phyloP scores from a whole-genome alignment of 768 basidiomycete species.

The Mycena epipterygia region DNA sequence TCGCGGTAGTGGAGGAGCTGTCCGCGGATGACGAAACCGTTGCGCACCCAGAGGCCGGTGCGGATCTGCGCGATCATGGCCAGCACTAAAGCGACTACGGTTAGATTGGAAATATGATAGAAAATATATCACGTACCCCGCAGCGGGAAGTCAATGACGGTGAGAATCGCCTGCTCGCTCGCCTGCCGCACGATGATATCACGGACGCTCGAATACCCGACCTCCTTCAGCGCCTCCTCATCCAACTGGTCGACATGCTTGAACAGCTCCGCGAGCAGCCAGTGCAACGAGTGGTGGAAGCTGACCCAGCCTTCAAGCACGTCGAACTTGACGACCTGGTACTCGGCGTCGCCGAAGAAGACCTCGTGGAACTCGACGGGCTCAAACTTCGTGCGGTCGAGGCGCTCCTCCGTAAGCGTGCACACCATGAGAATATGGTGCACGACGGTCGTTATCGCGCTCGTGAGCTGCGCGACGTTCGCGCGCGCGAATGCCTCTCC shows the following conservation, averaged over 20 bases:
- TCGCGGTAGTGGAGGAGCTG: constrained; percentile 97
- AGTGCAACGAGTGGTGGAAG: constrained; percentile 94
- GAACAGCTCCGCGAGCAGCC: constrained; percentile 90
- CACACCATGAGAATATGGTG: constrained; percentile 81
- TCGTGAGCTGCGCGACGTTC: constrained; percentile 69
- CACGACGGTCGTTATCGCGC: constrained; percentile 77
- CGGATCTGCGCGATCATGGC: constrained; percentile 96
- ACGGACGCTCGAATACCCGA: constrained; percentile 67
- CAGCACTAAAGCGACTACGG: constrained; percentile 65
- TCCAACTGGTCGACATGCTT: constrained; percentile 83
- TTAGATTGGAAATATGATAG: not conserved
- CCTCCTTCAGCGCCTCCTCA: constrained; percentile 63
- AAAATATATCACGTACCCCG: constrained; percentile 68
- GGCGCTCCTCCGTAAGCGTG: constrained; percentile 72
- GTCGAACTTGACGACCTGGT: constrained; percentile 81
- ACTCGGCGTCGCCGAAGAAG: constrained; percentile 69
- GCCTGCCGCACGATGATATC: constrained; percentile 74
- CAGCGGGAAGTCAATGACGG: constrained; percentile 89
- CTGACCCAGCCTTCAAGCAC: constrained; percentile 87
- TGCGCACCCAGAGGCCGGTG: constrained; percentile 96
- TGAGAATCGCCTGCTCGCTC: constrained; percentile 77
- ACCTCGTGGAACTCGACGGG: constrained; percentile 77
- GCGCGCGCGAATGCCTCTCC: constrained; percentile 85
- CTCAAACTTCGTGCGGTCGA: constrained; percentile 76
- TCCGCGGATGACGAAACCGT: constrained; percentile 95